Percentiles rank a stretch among this genome's conserved stretches.
Evolutionary conservation across 371 early-diverging fungal species (phyloP).

Genomic region (Syncephalastrum sp.): DNA sequence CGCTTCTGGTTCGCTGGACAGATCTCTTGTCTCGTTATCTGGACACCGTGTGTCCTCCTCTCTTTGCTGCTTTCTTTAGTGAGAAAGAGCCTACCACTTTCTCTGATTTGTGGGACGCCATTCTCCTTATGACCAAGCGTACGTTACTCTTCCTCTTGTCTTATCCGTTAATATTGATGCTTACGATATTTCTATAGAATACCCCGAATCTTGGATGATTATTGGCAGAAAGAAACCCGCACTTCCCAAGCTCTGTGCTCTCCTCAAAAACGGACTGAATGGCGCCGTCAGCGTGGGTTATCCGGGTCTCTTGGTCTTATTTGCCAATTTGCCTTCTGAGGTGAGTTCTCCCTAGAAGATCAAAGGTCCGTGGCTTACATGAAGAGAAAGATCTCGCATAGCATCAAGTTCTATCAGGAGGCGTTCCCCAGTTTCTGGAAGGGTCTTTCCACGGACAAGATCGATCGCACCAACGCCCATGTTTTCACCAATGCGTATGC

Average conservation of each 20-base stretch:
- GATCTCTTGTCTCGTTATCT: constrained; percentile 45
- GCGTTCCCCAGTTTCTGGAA: constrained; percentile 72
- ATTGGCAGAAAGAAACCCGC: constrained; percentile 65
- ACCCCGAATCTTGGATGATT: constrained; percentile 68
- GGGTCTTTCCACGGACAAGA: constrained; percentile 47
- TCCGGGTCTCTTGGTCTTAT: constrained; percentile 70
- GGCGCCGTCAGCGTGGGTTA: constrained; percentile 64
- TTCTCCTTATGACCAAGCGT: constrained; percentile 65
- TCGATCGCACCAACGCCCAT: constrained; percentile 53
- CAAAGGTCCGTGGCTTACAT: constrained; percentile 7
- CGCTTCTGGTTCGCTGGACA: constrained; percentile 35
- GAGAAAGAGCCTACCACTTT: constrained; percentile 59
- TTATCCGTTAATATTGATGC: constrained; percentile 12
- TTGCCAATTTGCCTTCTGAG: constrained; percentile 58
- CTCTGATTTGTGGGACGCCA: constrained; percentile 63
- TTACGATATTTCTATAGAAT: constrained; percentile 23
- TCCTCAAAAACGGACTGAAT: constrained; percentile 63
- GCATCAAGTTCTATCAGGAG: constrained; percentile 52
- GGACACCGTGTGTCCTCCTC: constrained; percentile 46
- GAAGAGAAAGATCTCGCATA: constrained; percentile 23
- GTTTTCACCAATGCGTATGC: constrained; percentile 62
- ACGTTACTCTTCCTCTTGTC: constrained; percentile 19
- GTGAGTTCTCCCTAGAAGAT: constrained; percentile 12
- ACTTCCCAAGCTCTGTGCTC: constrained; percentile 61
- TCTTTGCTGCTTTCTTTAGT: constrained; percentile 50